Evolutionary conservation across 768 basidiomycete genomes (phyloP).

Genomic region (Hydnum rufescens): DNA sequence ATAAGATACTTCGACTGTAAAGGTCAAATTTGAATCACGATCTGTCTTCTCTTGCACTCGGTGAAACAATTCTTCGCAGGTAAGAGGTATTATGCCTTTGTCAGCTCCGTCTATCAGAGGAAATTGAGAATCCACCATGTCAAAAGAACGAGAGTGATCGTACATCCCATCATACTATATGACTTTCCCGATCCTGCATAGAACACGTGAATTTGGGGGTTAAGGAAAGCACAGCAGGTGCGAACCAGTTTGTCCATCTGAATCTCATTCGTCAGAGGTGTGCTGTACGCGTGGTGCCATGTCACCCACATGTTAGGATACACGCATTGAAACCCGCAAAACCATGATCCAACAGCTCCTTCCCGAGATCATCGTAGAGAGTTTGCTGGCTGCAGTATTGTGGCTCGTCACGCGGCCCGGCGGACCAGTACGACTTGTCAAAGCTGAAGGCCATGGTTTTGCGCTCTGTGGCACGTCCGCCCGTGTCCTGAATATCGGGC

Average conservation of each 20-base stretch:
- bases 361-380: slow-evolving; percentile 82
- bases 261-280: background rate
- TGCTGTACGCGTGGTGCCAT: slow-evolving; percentile 3
- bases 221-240: background rate
- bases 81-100: slow-evolving; percentile 95
- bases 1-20: slow-evolving; percentile 95
- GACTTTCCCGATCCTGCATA: slow-evolving; percentile 70
- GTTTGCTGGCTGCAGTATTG: slow-evolving; percentile 89
- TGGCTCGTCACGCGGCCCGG: slow-evolving; percentile 73
- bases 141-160: slow-evolving; percentile 15
- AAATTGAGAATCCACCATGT: slow-evolving; percentile 1
- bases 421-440: slow-evolving; percentile 97
- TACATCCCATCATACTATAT: slow-evolving; percentile 95
- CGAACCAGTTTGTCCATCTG: slow-evolving; percentile 74
- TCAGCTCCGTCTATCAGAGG: slow-evolving; percentile 55
- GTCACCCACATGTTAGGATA: slow-evolving; percentile 86
- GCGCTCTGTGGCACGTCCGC: slow-evolving; percentile 73
- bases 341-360: slow-evolving; percentile 84
- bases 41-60: slow-evolving; percentile 50
- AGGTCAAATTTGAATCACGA: slow-evolving; percentile 47
- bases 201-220: background rate
- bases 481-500: slow-evolving; percentile 47
- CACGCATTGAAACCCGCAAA: slow-evolving; percentile 96
- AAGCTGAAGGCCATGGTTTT: slow-evolving; percentile 84
- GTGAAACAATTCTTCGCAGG: slow-evolving; percentile 79